Evolutionary conservation across 805 yeast species (phyloP), one percentile per base, ranked within the genome.

Genomic region (Yamadazyma insecticola): DNA sequence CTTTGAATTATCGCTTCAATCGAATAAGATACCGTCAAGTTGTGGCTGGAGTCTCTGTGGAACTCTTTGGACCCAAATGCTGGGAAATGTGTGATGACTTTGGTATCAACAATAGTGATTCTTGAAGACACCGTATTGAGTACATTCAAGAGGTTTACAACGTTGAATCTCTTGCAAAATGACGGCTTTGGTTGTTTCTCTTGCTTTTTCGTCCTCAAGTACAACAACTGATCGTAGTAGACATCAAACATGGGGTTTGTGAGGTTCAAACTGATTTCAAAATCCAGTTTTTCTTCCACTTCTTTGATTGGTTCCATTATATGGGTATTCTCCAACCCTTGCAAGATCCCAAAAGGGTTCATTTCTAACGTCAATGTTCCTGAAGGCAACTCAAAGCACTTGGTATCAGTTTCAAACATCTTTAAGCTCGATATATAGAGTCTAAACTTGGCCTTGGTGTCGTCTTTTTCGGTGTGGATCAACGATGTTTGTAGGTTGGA

Each of bases 171-270:
- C 13, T 29, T 32, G n/a, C n/a, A n/a, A n/a, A n/a, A n/a, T n/a
- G n/a, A n/a, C n/a, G n/a, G n/a, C 5, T 31, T 28, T 19, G 37
- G 24, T 5, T 24, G 29, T 9, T 32, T 36, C 11, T 36, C 20
- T 9, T 35, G 32, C 17, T 31, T 33, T 22, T 31, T 26, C 27
- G 29, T 29, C 6, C 26, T 29, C 13, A 44, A 27, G 13, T 52
- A 29, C 6, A 52, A 52, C 11, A 60, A 31, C 37, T 66, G 71
- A 36, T 65, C 71, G 22, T 57, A 56, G 36, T 57, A 65, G 17
- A 63, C 35, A 34, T 56, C 57, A 16, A 66, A 30, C 3, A 51
- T 50, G 3, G 71, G 70, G 26, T 50, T 51, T 1, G 68, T 55
- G 15, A 65, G 30, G 14, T 47, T 53, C 18, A 58, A 32, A 23